These are phyloP conservation scores for Amaranthus tricolor DNA, from an alignment of 179 eudicot genomes.

Conservation along the genomic window DNA sequence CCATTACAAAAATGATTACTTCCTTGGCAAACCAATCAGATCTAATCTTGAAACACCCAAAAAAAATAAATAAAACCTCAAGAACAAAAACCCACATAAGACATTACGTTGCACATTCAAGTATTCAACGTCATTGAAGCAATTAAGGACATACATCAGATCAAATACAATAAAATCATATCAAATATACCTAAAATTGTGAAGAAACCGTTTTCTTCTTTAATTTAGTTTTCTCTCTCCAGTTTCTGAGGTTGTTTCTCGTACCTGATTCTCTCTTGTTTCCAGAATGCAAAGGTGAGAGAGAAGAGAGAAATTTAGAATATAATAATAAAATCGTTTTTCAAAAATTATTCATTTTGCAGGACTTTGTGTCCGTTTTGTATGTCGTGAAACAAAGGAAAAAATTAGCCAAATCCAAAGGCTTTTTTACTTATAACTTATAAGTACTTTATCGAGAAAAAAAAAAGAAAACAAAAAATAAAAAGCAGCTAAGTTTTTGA, in stretches of 20 bases:
- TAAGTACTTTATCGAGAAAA: too few relatives aligned
- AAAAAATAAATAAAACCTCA: not conserved
- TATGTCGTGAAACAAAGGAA: too few relatives aligned
- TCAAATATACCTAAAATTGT: not conserved
- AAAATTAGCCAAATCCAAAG: too few relatives aligned
- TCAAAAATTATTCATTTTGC: not conserved
- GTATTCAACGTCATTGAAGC: not conserved
- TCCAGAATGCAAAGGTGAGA: not conserved
- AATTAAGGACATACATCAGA: not conserved
- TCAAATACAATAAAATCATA: not conserved
- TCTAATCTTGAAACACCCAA: slow-evolving; percentile 9
- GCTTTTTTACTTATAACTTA: too few relatives aligned
- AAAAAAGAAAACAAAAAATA: too few relatives aligned
- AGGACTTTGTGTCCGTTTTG: too few relatives aligned
- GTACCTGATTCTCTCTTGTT: not conserved
- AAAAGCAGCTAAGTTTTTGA: too few relatives aligned
- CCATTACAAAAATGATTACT: slow-evolving; percentile 8
- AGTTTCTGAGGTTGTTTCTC: too few relatives aligned
- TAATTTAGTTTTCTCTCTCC: too few relatives aligned
- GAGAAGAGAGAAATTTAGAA: not conserved
- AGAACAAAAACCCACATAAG: not conserved
- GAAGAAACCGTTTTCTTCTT: too few relatives aligned
- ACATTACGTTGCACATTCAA: slow-evolving; percentile 1
- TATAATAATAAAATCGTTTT: too few relatives aligned
- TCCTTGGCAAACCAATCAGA: slow-evolving; percentile 24